These are phyloP conservation scores for Mortierella sp. DNA, from an alignment of 371 early-diverging fungal genomes.

Conservation along the genomic window DNA sequence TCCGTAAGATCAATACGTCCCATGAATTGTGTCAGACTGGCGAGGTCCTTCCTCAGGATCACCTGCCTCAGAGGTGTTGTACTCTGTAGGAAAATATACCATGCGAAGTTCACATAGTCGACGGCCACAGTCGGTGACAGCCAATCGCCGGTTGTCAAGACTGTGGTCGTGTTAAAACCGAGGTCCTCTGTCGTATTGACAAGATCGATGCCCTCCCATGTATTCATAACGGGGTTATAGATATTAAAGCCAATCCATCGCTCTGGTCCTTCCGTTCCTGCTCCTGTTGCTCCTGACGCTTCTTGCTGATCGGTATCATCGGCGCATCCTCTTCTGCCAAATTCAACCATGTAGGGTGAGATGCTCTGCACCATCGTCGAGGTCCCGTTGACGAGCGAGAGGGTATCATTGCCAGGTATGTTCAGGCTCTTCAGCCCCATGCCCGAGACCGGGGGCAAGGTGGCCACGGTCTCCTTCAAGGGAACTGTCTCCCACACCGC, in stretches of 20 bases:
- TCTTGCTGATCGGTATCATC: slow-evolving; percentile 8
- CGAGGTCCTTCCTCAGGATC: slow-evolving; percentile 33
- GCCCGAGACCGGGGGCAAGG: slow-evolving; percentile 34
- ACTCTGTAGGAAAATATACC: slow-evolving; percentile 52
- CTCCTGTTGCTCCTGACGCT: not conserved
- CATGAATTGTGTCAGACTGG: slow-evolving; percentile 31
- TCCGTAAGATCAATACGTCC: slow-evolving; percentile 27
- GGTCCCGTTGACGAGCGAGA: slow-evolving; percentile 21
- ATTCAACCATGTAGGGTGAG: slow-evolving; percentile 47
- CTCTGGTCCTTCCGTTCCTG: not conserved
- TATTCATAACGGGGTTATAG: slow-evolving; percentile 43
- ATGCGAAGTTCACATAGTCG: slow-evolving; percentile 26
- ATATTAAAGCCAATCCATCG: slow-evolving; percentile 51
- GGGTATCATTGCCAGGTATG: slow-evolving; percentile 36
- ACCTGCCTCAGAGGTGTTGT: slow-evolving; percentile 43
- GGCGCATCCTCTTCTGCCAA: slow-evolving; percentile 48
- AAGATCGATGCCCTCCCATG: slow-evolving; percentile 35
- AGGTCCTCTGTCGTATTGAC: slow-evolving; percentile 21
- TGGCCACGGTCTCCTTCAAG: slow-evolving; percentile 9
- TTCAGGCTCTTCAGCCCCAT: slow-evolving; percentile 38
- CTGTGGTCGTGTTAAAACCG: slow-evolving; percentile 19
- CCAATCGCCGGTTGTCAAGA: slow-evolving; percentile 24
- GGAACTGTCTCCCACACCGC: slow-evolving; percentile 35
- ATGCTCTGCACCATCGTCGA: slow-evolving; percentile 16
- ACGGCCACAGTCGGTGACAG: slow-evolving; percentile 31